These are phyloP conservation scores for Cucumis hystrix DNA, from an alignment of 306 rosid species.

Conservation along the genomic window DNA sequence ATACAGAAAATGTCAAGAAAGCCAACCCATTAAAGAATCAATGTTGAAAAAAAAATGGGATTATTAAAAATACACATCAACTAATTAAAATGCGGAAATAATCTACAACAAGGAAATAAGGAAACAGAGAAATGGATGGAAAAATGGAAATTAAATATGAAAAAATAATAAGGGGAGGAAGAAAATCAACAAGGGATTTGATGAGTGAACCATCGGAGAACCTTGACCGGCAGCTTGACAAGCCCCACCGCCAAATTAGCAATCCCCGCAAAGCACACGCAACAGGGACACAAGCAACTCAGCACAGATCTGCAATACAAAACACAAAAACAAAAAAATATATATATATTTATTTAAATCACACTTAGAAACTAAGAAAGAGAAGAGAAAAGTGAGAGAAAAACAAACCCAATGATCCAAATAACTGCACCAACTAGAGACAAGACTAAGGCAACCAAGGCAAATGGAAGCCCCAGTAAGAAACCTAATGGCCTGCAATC, in stretches of 20 bases:
- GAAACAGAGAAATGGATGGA: background rate
- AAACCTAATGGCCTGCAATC: conserved; percentile 81
- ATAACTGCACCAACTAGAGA: conserved; percentile 56
- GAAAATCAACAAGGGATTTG: conserved; percentile 52
- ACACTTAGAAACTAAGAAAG: background rate
- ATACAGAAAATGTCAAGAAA: too few species aligned
- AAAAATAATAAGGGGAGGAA: background rate
- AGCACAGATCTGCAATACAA: conserved; percentile 33
- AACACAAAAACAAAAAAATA: background rate
- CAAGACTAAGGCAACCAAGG: conserved; percentile 44
- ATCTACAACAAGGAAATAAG: background rate
- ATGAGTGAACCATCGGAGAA: conserved; percentile 46
- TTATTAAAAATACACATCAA: too few species aligned
- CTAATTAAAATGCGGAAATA: background rate
- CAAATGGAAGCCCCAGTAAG: conserved; percentile 71
- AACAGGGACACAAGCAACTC: conserved; percentile 83
- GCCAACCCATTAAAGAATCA: too few species aligned
- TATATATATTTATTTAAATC: too few species aligned
- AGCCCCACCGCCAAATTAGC: conserved; percentile 62
- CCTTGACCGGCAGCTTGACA: conserved; percentile 53
- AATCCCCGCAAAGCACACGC: conserved; percentile 48
- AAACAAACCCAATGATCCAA: conserved; percentile 64
- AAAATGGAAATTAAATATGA: background rate
- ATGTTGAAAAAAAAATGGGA: too few species aligned
- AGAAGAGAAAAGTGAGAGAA: background rate